These are phyloP conservation scores for Euphorbia schlechtendalii DNA, from an alignment of 441 rosid genomes.

Conservation along the genomic window DNA sequence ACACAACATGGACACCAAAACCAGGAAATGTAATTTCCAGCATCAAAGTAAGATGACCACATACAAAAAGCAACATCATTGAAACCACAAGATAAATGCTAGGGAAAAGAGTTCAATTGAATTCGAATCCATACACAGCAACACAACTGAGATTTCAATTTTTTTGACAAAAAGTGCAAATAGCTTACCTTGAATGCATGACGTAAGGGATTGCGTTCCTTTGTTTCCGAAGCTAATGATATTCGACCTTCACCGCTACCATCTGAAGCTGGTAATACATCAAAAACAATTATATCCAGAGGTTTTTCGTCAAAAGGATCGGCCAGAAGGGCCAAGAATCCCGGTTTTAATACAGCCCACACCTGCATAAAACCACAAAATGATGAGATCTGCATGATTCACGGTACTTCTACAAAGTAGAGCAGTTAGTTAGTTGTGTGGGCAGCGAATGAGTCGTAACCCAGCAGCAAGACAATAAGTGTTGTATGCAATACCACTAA, in stretches of 20 bases:
- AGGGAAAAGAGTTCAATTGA: slow-evolving; percentile 1
- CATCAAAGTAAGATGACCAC: not conserved
- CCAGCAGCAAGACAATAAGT: not conserved
- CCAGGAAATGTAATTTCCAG: slow-evolving; percentile 1
- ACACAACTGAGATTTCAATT: slow-evolving; percentile 4
- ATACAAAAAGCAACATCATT: not conserved
- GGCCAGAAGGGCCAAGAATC: slow-evolving; percentile 86
- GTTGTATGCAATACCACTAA: not conserved
- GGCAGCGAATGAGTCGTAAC: not conserved
- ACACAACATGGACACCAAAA: not conserved
- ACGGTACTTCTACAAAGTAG: not conserved
- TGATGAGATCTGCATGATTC: not conserved
- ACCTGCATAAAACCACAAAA: slow-evolving; percentile 47
- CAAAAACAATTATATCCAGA: slow-evolving; percentile 88
- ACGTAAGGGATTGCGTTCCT: slow-evolving; percentile 90
- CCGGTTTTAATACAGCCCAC: slow-evolving; percentile 98
- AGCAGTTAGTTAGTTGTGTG: not conserved
- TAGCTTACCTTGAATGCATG: slow-evolving; percentile 76
- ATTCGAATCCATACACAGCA: not conserved
- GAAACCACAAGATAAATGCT: slow-evolving; percentile 4
- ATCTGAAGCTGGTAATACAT: slow-evolving; percentile 84
- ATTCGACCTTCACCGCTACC: slow-evolving; percentile 76
- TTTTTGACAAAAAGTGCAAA: slow-evolving; percentile 1
- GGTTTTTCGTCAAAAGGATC: slow-evolving; percentile 86
- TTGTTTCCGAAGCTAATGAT: slow-evolving; percentile 75